Conservation (phyloP, 2,329 filamentous ascomycete species). For the Cephalotrichum gorgonifer region DNA sequence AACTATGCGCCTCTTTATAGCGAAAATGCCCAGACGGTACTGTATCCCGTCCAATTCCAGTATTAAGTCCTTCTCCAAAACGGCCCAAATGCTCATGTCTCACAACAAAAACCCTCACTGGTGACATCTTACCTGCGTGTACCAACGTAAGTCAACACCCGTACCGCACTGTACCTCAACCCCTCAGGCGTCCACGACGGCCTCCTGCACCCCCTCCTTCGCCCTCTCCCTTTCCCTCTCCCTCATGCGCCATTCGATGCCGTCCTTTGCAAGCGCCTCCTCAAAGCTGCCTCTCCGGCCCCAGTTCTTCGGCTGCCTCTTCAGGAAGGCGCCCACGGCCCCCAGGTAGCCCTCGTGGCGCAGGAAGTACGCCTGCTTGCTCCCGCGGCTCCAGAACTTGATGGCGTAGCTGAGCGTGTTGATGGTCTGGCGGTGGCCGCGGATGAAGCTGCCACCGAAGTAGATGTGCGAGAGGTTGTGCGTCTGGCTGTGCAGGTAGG, state of each 20-base stretch:
- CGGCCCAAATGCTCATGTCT: too few relatives aligned
- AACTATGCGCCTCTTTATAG: neutral
- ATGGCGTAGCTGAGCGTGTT: conserved; percentile 95
- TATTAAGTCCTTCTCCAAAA: too few relatives aligned
- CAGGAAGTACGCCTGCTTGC: conserved; percentile 92
- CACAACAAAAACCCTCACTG: too few relatives aligned
- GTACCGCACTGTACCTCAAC: too few relatives aligned
- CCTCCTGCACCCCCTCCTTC: neutral
- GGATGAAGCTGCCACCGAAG: conserved; percentile 94
- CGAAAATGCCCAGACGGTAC: neutral
- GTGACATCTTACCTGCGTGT: too few relatives aligned
- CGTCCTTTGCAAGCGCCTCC: conserved; percentile 17
- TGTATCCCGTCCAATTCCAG: neutral
- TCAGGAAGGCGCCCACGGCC: conserved; percentile 86
- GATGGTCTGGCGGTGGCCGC: conserved; percentile 94
- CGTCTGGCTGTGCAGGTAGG: conserved; percentile 93
- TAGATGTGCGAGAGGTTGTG: conserved; percentile 89
- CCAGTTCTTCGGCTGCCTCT: conserved; percentile 85
- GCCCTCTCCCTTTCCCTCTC: neutral
- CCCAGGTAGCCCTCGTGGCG: conserved; percentile 94
- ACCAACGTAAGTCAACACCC: too few relatives aligned
- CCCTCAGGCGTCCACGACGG: too few relatives aligned
- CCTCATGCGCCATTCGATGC: conserved; percentile 5
- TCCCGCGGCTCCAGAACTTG: conserved; percentile 91
- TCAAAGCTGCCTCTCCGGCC: conserved; percentile 73